Conservation (phyloP, 1,284 basidiomycete species). For the Volvariella volvacea region DNA sequence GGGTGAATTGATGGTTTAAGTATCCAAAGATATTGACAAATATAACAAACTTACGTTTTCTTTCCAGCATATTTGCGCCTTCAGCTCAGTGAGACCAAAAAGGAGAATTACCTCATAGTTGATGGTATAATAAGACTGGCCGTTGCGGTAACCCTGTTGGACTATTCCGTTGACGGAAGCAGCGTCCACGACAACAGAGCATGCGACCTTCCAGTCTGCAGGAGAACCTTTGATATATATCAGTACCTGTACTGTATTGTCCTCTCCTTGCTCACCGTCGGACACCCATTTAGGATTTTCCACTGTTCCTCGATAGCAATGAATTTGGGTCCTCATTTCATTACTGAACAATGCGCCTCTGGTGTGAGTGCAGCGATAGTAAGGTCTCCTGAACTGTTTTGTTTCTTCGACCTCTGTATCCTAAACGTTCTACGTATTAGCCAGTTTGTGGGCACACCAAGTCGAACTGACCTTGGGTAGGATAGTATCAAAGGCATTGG, state of each 20-base stretch:
- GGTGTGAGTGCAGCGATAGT: constrained; percentile 23
- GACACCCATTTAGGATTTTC: constrained; percentile 39
- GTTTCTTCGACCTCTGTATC: constrained; percentile 29
- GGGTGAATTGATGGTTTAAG: too few species aligned
- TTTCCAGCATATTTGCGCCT: constrained; percentile 25
- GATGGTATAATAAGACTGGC: constrained; percentile 27
- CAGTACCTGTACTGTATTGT: constrained; percentile 4
- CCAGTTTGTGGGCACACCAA: too few species aligned
- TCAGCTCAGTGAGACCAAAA: constrained; percentile 36
- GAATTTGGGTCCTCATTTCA: constrained; percentile 15
- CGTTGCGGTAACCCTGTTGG: constrained; percentile 7
- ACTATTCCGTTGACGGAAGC: not conserved
- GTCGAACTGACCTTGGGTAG: constrained; percentile 22
- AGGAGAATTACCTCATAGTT: constrained; percentile 41
- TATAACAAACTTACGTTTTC: constrained; percentile 16
- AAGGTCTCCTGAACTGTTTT: constrained; percentile 29
- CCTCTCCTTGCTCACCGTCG: constrained; percentile 17
- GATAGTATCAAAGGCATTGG: constrained; percentile 17
- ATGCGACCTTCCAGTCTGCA: constrained; percentile 5
- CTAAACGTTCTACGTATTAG: constrained; percentile 10
- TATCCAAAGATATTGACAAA: too few species aligned
- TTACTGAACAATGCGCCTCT: constrained; percentile 20
- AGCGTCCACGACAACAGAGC: not conserved
- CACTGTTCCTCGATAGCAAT: constrained; percentile 34
- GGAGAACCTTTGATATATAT: constrained; percentile 6